phyloP scores from a whole-genome alignment of 192 early-diverging fungal species.

The Coemansia asiatica region DNA sequence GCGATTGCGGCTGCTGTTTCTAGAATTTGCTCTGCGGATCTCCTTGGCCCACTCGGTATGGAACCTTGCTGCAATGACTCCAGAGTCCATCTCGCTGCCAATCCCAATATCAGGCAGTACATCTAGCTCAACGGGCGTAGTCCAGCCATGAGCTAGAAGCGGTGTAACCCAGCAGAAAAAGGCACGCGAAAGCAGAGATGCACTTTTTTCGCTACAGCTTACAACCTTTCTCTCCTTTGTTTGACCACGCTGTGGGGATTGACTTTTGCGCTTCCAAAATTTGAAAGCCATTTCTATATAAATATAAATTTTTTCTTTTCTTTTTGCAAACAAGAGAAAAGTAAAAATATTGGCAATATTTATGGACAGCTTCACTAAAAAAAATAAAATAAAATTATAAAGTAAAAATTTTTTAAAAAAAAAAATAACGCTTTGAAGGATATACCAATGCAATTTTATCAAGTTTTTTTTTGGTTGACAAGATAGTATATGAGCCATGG shows the following conservation, averaged over 20 bases:
- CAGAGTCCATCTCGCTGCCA: slow-evolving; percentile 32
- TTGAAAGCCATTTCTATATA: background rate
- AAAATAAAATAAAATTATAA: no score
- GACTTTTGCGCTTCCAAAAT: background rate
- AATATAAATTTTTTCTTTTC: background rate
- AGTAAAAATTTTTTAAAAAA: no score
- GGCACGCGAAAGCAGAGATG: slow-evolving; percentile 37
- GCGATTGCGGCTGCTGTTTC: background rate
- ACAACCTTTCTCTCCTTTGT: background rate
- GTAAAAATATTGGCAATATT: no score
- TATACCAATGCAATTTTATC: no score
- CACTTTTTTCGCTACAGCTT: slow-evolving; percentile 25
- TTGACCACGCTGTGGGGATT: background rate
- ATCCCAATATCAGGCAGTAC: slow-evolving; percentile 40
- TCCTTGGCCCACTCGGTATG: slow-evolving; percentile 31
- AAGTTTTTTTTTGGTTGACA: no score
- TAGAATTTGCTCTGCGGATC: slow-evolving; percentile 9
- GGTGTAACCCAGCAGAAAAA: slow-evolving; percentile 52
- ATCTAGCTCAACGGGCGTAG: slow-evolving; percentile 25
- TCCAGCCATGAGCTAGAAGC: slow-evolving; percentile 37
- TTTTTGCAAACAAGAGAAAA: background rate
- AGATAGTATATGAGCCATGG: no score
- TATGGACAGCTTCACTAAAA: no score
- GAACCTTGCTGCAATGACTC: slow-evolving; percentile 25
- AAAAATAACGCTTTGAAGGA: no score